Evolutionary conservation across 2,329 filamentous ascomycete genomes (phyloP).

Genomic region (Botrytis medusae): DNA sequence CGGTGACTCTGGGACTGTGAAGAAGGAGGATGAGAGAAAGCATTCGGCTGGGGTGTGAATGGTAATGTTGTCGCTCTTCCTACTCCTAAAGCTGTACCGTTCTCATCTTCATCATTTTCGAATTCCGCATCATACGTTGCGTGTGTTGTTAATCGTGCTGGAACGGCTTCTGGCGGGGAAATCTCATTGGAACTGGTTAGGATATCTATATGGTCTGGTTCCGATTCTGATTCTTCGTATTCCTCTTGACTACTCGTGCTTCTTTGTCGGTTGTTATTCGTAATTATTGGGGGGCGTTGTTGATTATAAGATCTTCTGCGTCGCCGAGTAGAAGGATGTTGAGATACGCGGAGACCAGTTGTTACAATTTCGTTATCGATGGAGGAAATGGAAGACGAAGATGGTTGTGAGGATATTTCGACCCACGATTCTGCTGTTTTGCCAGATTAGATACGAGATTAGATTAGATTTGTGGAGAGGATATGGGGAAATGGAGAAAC

Average conservation of each 20-base stretch:
- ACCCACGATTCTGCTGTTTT: constrained; percentile 80
- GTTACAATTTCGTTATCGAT: constrained; percentile 87
- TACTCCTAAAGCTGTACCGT: constrained; percentile 71
- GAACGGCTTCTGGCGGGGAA: constrained; percentile 39
- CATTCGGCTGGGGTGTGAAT: constrained; percentile 89
- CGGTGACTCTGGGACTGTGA: constrained; percentile 39
- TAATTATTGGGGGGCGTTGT: constrained; percentile 30
- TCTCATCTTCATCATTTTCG: constrained; percentile 56
- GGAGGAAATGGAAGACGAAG: constrained; percentile 87
- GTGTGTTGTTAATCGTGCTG: constrained; percentile 26
- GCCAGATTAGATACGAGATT: constrained; percentile 12
- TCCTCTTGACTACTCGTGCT: constrained; percentile 83
- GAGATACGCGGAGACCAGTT: constrained; percentile 76
- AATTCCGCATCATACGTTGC: constrained; percentile 31
- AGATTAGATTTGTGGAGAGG: constrained; percentile 31
- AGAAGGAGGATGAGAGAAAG: constrained; percentile 79
- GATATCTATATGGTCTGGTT: constrained; percentile 64
- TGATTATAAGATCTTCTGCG: constrained; percentile 46
- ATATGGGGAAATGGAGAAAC: not conserved
- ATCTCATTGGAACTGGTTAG: constrained; percentile 60
- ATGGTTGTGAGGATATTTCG: constrained; percentile 88
- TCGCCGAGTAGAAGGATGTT: constrained; percentile 60
- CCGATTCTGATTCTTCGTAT: constrained; percentile 89
- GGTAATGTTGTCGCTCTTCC: constrained; percentile 40
- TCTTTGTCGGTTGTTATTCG: constrained; percentile 45